Percentiles rank a stretch among this genome's conserved stretches.
phyloP scores from a whole-genome alignment of 805 yeast genomes.

The Saturnispora sekii region DNA sequence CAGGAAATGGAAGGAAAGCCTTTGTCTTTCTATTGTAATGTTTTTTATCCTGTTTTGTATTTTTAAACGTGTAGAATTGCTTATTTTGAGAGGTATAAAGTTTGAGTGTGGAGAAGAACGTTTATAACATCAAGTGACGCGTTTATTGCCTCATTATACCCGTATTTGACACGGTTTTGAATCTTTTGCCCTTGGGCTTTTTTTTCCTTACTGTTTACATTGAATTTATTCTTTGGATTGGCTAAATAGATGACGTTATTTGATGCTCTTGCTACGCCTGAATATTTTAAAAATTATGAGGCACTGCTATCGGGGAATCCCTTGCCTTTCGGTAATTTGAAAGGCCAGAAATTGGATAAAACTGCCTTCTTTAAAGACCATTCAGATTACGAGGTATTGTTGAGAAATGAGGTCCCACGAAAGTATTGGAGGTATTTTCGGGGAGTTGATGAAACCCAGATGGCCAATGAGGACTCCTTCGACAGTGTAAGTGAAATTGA shows the following conservation, averaged over 20 bases:
- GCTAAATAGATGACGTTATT: conserved; percentile 20
- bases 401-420: conserved; percentile 22
- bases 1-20: too few relatives aligned
- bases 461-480: conserved; percentile 2
- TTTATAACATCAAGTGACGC: background rate
- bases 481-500: conserved; percentile 17
- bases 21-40: too few relatives aligned
- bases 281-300: conserved; percentile 23
- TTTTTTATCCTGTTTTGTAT: too few relatives aligned
- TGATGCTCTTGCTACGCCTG: conserved; percentile 14
- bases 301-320: conserved; percentile 22
- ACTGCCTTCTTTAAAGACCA: conserved; percentile 17
- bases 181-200: background rate
- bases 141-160: background rate
- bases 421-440: conserved; percentile 21
- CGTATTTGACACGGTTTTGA: background rate
- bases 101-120: too few relatives aligned
- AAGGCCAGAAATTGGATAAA: conserved; percentile 19
- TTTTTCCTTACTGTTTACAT: conserved; percentile 2
- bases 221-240: conserved; percentile 1
- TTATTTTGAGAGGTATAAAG: too few relatives aligned
- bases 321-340: conserved; percentile 22
- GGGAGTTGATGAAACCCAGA: background rate
- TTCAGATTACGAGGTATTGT: conserved; percentile 23
- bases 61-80: too few relatives aligned